Conservation (phyloP, 768 basidiomycete genomes). For the Phallus indusiatus region DNA sequence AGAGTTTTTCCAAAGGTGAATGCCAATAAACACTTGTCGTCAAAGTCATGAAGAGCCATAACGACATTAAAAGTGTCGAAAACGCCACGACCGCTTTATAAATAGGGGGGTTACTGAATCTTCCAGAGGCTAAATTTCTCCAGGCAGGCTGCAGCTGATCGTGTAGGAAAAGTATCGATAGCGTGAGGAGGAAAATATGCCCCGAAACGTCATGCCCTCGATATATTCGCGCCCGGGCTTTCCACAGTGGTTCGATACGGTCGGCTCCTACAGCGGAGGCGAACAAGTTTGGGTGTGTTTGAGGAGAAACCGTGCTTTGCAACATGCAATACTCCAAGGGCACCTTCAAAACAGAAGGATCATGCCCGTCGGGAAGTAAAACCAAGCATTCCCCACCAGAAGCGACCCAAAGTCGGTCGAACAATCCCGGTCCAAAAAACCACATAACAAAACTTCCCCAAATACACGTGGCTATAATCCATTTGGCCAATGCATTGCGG, state of each 20-base stretch:
- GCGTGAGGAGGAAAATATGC: conserved; percentile 82
- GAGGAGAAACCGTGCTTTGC: conserved; percentile 40
- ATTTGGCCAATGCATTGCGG: conserved; percentile 38
- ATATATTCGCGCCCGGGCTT: conserved; percentile 46
- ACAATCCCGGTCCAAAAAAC: conserved; percentile 81
- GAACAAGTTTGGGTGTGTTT: conserved; percentile 59
- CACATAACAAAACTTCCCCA: conserved; percentile 75
- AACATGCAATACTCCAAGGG: conserved; percentile 50
- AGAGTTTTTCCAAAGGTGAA: conserved; percentile 75
- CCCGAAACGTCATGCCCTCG: conserved; percentile 91
- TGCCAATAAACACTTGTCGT: conserved; percentile 92
- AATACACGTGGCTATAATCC: conserved; percentile 44
- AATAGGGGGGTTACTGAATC: conserved; percentile 23
- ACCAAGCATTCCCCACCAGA: conserved; percentile 78
- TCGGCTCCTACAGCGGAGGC: conserved; percentile 32
- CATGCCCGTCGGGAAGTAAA: conserved; percentile 32
- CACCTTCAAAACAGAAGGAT: conserved; percentile 42
- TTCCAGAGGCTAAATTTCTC: not conserved
- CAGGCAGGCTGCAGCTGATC: conserved; percentile 57
- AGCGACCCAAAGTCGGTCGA: conserved; percentile 52
- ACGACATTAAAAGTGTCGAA: conserved; percentile 38
- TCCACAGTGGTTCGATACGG: conserved; percentile 21
- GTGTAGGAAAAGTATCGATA: conserved; percentile 67
- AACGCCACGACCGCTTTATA: conserved; percentile 41
- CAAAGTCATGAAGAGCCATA: conserved; percentile 67